Evolutionary conservation across 2,329 filamentous ascomycete genomes (phyloP), one percentile per base, ranked within the genome.

Genomic region (Cytospora paraplurivora): DNA sequence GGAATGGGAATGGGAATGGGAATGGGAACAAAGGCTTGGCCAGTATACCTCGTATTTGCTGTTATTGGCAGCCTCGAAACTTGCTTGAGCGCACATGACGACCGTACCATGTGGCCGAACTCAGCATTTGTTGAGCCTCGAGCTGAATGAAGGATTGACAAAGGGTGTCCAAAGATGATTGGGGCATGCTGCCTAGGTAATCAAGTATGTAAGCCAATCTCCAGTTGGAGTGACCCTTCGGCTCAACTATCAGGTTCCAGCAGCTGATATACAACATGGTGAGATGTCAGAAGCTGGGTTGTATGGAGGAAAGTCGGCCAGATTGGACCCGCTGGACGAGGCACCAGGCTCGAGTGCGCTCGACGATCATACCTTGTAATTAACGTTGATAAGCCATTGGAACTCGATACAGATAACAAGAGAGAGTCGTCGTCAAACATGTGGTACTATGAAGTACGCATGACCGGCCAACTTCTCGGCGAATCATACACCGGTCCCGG

Each of bases 271-370:
- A 21, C n/a, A 7, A 47, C 35, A 37, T 47, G 12, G 17, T 21
- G 44, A 47, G n/a, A 47, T 12, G 44, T 47, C n/a, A 21, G 44
- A 21, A 47, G 12, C n/a, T 12, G 44, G 44, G 12, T 38, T 27
- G 27, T 27, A 27, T 27, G 27, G 27, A 27, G 27, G 27, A 27
- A 27, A 27, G 2, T 27, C 4, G 27, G 27, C 27, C 32, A 35
- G 19, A 34, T 17, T n/a, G 7, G 19, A 17, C 51, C 38, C 32
- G 32, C 33, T 37, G 41, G 15, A 61, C 32, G 51, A 61, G 59
- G 49, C 38, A 34, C 38, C 59, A 32, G 38, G 4, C 49, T 61
- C 41, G 59, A 53, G 47, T 51, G 33, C 27, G 59, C 59, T 44
- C 19, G 33, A 5, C 41, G 37, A 37, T 55, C 59, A 55, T 41